These are phyloP conservation scores for Colletotrichum chlorophyti DNA, from an alignment of 2,329 filamentous ascomycete genomes.

Conservation along the genomic window DNA sequence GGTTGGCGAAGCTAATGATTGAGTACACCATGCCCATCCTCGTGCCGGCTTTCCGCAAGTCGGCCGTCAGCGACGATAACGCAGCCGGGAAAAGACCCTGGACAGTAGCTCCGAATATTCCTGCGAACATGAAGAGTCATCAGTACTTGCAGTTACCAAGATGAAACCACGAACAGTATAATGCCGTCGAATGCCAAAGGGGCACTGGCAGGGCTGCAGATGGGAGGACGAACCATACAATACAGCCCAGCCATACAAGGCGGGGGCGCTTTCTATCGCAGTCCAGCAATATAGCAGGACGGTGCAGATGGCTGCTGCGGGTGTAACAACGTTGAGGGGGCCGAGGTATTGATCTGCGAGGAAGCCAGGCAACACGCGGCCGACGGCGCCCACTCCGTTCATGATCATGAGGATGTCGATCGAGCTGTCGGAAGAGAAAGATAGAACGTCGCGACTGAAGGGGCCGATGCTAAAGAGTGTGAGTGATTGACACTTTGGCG, in stretches of 20 bases:
- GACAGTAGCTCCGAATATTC: constrained; percentile 67
- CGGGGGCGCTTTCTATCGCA: constrained; percentile 33
- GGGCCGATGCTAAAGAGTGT: constrained; percentile 62
- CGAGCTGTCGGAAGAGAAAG: constrained; percentile 42
- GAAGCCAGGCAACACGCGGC: constrained; percentile 44
- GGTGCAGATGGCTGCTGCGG: constrained; percentile 47
- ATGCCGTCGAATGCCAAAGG: constrained; percentile 66
- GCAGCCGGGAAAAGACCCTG: constrained; percentile 72
- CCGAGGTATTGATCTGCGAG: constrained; percentile 43
- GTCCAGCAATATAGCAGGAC: constrained; percentile 63
- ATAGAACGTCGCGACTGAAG: constrained; percentile 35
- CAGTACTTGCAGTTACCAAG: not conserved
- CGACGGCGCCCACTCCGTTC: constrained; percentile 46
- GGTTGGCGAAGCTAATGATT: constrained; percentile 57
- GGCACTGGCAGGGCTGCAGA: too few relatives aligned
- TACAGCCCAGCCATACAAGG: constrained; percentile 66
- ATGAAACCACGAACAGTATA: constrained; percentile 45
- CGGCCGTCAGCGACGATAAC: constrained; percentile 59
- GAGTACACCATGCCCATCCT: constrained; percentile 61
- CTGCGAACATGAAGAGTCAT: not conserved
- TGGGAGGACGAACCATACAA: constrained; percentile 57
- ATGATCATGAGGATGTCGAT: constrained; percentile 45
- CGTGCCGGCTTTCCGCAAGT: constrained; percentile 57
- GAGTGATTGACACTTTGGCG: constrained; percentile 64
- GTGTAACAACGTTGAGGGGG: constrained; percentile 53